Conservation (phyloP, 78 protist genomes). For the Creolimax fragrantissima region DNA sequence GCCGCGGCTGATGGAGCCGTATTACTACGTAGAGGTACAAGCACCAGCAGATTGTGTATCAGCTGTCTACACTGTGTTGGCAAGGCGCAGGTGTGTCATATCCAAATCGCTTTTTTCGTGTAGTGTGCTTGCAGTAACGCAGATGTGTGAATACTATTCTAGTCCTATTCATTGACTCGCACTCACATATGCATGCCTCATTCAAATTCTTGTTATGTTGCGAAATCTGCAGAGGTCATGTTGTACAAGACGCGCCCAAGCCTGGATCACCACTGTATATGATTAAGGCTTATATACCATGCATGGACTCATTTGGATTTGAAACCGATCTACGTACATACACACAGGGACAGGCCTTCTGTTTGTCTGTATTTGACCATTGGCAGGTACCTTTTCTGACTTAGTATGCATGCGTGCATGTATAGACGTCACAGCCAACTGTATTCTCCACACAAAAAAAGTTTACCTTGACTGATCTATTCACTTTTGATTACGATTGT, state of each 20-base stretch:
- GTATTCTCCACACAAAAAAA: too few species aligned
- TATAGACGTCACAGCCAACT: too few species aligned
- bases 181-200: too few species aligned
- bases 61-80: slow-evolving; percentile 77
- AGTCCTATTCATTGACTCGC: too few species aligned
- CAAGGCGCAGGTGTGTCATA: slow-evolving; percentile 49
- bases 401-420: background rate
- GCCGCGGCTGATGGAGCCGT: slow-evolving; percentile 97
- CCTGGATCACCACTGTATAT: slow-evolving; percentile 87
- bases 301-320: slow-evolving; percentile 96
- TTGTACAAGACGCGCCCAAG: slow-evolving; percentile 64
- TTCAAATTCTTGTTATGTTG: too few species aligned
- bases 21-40: slow-evolving; percentile 74
- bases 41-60: slow-evolving; percentile 85
- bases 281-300: slow-evolving; percentile 71
- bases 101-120: background rate
- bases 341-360: slow-evolving; percentile 87
- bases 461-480: too few species aligned
- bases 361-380: slow-evolving; percentile 81
- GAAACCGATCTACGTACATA: slow-evolving; percentile 87
- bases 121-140: too few species aligned
- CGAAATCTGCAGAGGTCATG: slow-evolving; percentile 71
- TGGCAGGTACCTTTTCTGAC: slow-evolving; percentile 56
- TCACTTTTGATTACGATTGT: background rate
- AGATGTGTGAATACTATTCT: too few species aligned